A percentile compares a stretch with the other conserved stretches of the same genome.
These are phyloP conservation scores for Obba rivulosa DNA, from an alignment of 768 basidiomycete genomes.

Conservation along the genomic window DNA sequence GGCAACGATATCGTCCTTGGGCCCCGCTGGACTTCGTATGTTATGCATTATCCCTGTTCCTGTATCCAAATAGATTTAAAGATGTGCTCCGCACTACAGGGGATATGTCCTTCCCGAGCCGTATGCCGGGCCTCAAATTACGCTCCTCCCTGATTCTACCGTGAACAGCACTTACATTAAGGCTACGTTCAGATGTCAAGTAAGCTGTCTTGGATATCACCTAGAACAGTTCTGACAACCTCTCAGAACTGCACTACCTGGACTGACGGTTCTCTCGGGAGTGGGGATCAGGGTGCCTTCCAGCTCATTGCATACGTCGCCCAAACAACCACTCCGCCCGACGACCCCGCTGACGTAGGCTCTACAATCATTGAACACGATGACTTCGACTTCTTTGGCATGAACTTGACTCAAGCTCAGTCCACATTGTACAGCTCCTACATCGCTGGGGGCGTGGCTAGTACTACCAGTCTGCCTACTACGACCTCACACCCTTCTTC, in stretches of 20 bases:
- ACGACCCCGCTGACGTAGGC: conserved; percentile 19
- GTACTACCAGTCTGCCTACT: background rate
- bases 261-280: conserved; percentile 23
- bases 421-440: conserved; percentile 17
- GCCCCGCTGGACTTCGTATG: conserved; percentile 22
- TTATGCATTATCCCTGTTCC: conserved; percentile 8
- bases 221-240: background rate
- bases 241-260: conserved; percentile 24
- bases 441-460: conserved; percentile 8
- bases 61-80: no score
- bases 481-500: conserved; percentile 1
- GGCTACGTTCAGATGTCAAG: conserved; percentile 27
- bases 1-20: conserved; percentile 19
- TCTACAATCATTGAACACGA: conserved; percentile 26
- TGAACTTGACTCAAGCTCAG: conserved; percentile 19
- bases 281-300: conserved; percentile 18
- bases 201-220: background rate
- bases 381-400: conserved; percentile 23
- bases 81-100: conserved; percentile 2
- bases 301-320: conserved; percentile 23
- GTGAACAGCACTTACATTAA: conserved; percentile 24
- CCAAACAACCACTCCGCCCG: conserved; percentile 15
- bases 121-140: conserved; percentile 22
- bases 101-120: conserved; percentile 21
- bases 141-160: conserved; percentile 18